Evolutionary conservation across 208 protist genomes (phyloP), one percentile per base, ranked within the genome.

Genomic region (Novymonas esmeraldas): DNA sequence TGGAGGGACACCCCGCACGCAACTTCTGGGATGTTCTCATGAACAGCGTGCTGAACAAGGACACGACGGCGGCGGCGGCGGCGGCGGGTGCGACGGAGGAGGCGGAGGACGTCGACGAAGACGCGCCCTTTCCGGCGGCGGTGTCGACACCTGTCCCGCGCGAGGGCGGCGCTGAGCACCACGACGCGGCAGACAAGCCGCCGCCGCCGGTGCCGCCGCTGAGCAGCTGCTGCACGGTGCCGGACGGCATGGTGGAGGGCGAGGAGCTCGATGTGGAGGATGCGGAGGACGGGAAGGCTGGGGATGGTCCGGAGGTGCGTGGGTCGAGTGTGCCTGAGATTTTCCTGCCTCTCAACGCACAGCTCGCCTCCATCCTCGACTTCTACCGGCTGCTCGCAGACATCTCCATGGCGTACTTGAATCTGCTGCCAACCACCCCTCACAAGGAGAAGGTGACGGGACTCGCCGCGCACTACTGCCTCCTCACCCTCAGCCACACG

Each of bases 361-460:
- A 22, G 20, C 69, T 75, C 11, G 41, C 41, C 24, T 48, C 61
- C 38, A 33, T 76, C 33, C 33, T 76, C 10, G 46, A 64, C 46
- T 70, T 58, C 70, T 61, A 45, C 18, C 62, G 70, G 3, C 42
- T 70, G 54, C 44, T 68, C 9, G 54, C 62, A 2, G 62, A 76
- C 55, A 64, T 70, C 31, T 51, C 55, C 11, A n/a, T 56, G 24
- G 56, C 70, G 38, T 76, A 76, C 55, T 54, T 76, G 4, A 5
- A 33, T 9, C 55, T 34, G 3, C 7, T 61, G 9, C 11, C 36
- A 3, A 13, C 34, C 9, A 44, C 55, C 16, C 31, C 11, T 10
- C 7, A 29, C 13, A 11, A 26, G 55, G 55, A 61, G 51, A 69
- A 76, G 45, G 50, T 46, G 1, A 52, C 51, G 34, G 28, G 39